phyloP scores from a whole-genome alignment of 192 early-diverging fungal species.

The Fimicolochytrium jonesii region DNA sequence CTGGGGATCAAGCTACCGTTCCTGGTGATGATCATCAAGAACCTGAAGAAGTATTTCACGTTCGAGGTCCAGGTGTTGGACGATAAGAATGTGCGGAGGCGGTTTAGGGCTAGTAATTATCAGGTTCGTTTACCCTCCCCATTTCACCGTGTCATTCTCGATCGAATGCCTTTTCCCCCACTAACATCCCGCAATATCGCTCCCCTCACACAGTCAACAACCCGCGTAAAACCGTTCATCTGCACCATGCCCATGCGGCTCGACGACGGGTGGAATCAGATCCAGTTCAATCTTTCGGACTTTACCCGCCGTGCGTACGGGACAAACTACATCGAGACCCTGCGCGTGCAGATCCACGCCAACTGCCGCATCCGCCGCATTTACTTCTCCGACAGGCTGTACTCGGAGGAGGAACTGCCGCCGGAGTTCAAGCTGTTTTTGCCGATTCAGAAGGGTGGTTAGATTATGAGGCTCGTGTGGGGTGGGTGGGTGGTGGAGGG shows the following conservation, averaged over 20 bases:
- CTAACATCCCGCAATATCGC: no score
- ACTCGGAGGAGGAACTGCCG: constrained; percentile 89
- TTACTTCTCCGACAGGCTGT: constrained; percentile 87
- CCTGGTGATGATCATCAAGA: constrained; percentile 84
- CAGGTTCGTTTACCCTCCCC: constrained; percentile 52
- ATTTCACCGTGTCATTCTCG: neutral
- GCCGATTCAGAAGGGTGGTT: constrained; percentile 64
- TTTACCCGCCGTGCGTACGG: constrained; percentile 85
- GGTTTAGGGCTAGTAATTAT: constrained; percentile 88
- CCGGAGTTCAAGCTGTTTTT: constrained; percentile 87
- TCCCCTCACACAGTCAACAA: constrained; percentile 52
- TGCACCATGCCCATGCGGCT: constrained; percentile 89
- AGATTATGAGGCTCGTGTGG: no score
- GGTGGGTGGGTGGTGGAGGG: no score
- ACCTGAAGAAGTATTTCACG: constrained; percentile 83
- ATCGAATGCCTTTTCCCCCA: no score
- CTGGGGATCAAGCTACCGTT: constrained; percentile 90
- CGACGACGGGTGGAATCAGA: constrained; percentile 95
- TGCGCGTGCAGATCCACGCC: constrained; percentile 86
- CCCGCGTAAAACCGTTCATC: constrained; percentile 80
- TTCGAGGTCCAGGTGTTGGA: constrained; percentile 90
- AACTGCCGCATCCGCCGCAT: constrained; percentile 84
- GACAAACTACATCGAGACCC: constrained; percentile 81
- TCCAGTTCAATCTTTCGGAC: constrained; percentile 84
- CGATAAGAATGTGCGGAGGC: constrained; percentile 71